Evolutionary conservation across 768 basidiomycete species (phyloP), one percentile per base, ranked within the genome.

Genomic region (Galerina sulciceps): DNA sequence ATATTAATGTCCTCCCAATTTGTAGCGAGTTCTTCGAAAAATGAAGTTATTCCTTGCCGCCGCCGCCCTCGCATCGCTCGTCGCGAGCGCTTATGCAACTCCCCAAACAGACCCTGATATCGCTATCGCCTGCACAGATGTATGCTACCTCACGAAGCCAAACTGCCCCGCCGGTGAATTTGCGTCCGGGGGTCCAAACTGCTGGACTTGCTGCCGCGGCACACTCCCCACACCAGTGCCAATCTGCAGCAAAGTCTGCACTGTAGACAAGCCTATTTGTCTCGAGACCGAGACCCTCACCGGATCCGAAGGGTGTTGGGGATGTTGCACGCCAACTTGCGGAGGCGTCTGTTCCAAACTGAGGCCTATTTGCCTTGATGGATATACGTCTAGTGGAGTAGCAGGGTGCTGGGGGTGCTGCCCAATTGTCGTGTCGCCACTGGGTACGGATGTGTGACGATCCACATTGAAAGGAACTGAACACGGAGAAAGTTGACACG

Each of bases 371-470:
- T 58, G 57, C 36, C 41, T 53, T 14, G 43, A 36, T n/a, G 37
- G 36, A 11, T 26, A 15, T 20, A 43, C 31, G 22, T 11, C 47
- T 9, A 22, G n/a, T 18, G 57, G 57, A 6, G 36, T 37, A 10
- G 57, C 46, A 18, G 51, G 57, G 17, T 58, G 57, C 45, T 58
- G 50, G 50, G 44, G 57, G 14, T 58, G 57, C 43, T 58, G 57
- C 43, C 57, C 57, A 4, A 51, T 53, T 18, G 6, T 18, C 15
- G 18, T 22, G 18, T 31, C 26, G 26, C 26, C 26, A 31, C 26
- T 31, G 26, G 26, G 26, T 31, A 31, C 26, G 26, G 26, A 31
- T 31, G 26, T 31, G 26, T 31, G 26, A 31, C 5, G 26, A 8
- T 31, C 26, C 26, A 31, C 26, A 31, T 4, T 31, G 8, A 31